Base-by-base conservation (phyloP, 345 rosid genomes). In the Hypericum perforatum region DNA sequence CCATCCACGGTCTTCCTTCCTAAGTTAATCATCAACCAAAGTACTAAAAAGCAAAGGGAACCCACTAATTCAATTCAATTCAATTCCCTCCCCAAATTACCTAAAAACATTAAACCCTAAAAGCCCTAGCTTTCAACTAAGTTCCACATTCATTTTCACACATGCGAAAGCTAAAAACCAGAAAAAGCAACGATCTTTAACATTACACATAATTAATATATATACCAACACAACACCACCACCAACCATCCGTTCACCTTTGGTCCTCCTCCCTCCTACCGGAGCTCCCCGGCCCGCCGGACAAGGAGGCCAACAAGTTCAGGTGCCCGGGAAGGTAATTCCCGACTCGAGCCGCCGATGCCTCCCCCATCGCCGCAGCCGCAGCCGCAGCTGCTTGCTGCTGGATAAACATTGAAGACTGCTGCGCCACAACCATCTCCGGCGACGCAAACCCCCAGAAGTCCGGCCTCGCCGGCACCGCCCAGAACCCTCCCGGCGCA, bases 291-390 rank as follows among this genome's bases (percentile, higher is more conserved):
- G 77, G 71, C 39, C 89, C 89, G 61, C 86, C 85, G 7, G 95
- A 83, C 51, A 86, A 81, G 14, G 92, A 79, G n/a, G 95, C 92
- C 63, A 86, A 73, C 70, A 86, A 73, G 68, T 86, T 86, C 22
- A 86, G 78, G 70, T 86, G 95, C 7, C 95, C 89, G 4, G 95
- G 95, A 40, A 84, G 80, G 71, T 81, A 83, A 67, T 81, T 84
- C 12, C 86, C 92, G 7, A 81, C 80, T 59, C 91, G 70, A 12
- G 95, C 91, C 8, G 95, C 95, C 11, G 95, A 92, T 36, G 97
- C 95, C 71, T 94, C 99, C 45, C 99, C 97, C 66, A 88, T 81
- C 0, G 67, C 68, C 0, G 63, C 63, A 0, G 63, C 63, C 0
- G 63, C 46, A 0, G 69, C 69, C 0, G 71, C 65, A 6, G 85